Conservation (phyloP, 2,329 filamentous ascomycete species). For the Ophiostoma fasciatum region DNA sequence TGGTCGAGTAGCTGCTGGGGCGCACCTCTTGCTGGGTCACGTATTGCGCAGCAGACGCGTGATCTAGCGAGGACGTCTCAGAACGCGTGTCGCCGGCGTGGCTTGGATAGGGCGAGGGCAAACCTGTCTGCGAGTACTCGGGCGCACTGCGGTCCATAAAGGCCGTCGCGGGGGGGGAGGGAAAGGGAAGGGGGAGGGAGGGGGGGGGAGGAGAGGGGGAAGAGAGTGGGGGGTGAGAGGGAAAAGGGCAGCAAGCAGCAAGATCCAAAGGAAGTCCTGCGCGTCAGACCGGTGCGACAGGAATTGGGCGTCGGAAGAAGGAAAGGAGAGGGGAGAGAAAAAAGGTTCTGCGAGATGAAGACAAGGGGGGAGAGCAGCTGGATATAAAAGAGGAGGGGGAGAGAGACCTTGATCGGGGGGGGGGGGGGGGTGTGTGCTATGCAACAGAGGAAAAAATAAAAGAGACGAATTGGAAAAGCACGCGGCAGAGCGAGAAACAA, state of each 20-base stretch:
- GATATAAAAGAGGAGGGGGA: no score
- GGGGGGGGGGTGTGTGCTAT: no score
- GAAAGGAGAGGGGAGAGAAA: background rate
- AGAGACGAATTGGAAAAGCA: background rate
- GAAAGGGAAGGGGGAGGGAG: background rate
- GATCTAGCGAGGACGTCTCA: slow-evolving; percentile 81
- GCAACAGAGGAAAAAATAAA: slow-evolving; percentile 1
- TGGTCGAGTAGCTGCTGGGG: slow-evolving; percentile 49
- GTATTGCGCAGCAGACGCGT: slow-evolving; percentile 85
- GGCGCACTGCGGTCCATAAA: slow-evolving; percentile 48
- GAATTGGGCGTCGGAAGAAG: background rate
- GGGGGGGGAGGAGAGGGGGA: background rate
- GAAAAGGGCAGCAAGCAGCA: background rate
- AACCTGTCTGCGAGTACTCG: slow-evolving; percentile 81
- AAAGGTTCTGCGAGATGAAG: no score
- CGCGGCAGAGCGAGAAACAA: background rate
- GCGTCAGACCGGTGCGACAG: background rate
- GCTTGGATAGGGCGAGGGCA: slow-evolving; percentile 57
- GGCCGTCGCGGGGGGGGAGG: slow-evolving; percentile 13
- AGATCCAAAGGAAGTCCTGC: background rate
- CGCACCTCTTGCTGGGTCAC: slow-evolving; percentile 68
- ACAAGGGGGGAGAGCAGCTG: no score
- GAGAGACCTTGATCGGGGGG: no score
- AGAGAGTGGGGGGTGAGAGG: no score
- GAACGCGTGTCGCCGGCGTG: slow-evolving; percentile 56